A percentile compares a stretch with the other conserved stretches of the same genome.
Conservation (phyloP, 257 asterid species). For the Gynochthodes officinalis region DNA sequence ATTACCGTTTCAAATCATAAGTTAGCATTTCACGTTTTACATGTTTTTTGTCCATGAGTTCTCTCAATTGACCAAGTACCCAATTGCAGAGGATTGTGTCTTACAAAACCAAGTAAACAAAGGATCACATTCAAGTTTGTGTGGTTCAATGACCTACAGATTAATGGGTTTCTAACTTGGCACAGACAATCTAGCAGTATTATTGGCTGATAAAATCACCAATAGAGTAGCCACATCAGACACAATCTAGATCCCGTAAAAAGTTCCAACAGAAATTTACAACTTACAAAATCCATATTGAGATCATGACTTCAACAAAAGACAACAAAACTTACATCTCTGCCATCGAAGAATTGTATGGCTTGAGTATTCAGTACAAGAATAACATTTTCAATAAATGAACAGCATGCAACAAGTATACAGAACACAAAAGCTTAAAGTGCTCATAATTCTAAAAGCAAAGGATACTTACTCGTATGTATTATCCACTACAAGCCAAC, state of each 20-base stretch:
- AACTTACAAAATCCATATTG: background rate
- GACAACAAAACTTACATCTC: background rate
- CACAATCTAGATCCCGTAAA: background rate
- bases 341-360: background rate
- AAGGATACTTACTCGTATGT: constrained; percentile 79
- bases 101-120: background rate
- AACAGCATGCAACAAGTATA: background rate
- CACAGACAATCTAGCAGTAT: background rate
- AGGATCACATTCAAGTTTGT: background rate
- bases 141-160: background rate
- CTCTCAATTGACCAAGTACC: background rate
- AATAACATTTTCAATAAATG: background rate
- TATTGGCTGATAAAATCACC: background rate
- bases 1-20: constrained; percentile 3
- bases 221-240: background rate
- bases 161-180: background rate
- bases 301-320: background rate
- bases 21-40: background rate
- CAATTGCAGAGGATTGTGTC: too few relatives aligned
- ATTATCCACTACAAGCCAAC: constrained; percentile 93
- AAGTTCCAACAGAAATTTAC: background rate
- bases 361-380: background rate
- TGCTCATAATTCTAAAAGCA: background rate
- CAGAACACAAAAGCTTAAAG: background rate
- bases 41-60: background rate